Percentiles rank a stretch among this genome's conserved stretches.
Evolutionary conservation across 495 filamentous ascomycete species (phyloP).

Genomic region (Elasticomyces elasticus): DNA sequence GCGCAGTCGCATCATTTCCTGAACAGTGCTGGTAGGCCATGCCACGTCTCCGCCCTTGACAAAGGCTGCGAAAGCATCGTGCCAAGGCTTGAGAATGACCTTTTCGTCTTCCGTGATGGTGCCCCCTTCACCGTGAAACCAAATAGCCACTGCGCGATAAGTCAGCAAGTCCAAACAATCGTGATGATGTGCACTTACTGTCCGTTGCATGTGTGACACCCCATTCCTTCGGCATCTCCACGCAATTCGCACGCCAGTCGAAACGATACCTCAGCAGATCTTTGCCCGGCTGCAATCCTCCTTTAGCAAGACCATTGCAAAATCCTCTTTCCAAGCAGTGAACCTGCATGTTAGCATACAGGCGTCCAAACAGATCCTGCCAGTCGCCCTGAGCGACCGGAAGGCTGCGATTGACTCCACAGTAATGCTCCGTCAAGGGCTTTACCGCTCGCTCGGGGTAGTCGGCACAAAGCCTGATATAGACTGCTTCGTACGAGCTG

Average conservation of each 20-base stretch:
- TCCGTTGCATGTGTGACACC: constrained; percentile 50
- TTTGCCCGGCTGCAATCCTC: constrained; percentile 18
- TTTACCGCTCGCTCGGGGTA: constrained; percentile 40
- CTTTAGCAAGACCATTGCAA: constrained; percentile 20
- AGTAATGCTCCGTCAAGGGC: constrained; percentile 37
- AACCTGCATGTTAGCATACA: constrained; percentile 52
- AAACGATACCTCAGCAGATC: constrained; percentile 22
- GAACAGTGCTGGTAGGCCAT: constrained; percentile 34
- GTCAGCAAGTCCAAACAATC: too few species aligned
- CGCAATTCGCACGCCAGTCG: constrained; percentile 29
- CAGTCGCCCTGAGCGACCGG: constrained; percentile 35
- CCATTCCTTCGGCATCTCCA: constrained; percentile 41
- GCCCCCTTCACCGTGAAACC: constrained; percentile 50
- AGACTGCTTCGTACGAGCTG: constrained; percentile 29
- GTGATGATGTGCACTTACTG: too few species aligned
- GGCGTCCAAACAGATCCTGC: constrained; percentile 44
- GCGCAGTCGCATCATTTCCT: constrained; percentile 36
- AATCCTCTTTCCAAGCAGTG: constrained; percentile 32
- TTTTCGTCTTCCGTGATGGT: constrained; percentile 37
- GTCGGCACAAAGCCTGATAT: constrained; percentile 42
- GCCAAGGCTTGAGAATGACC: constrained; percentile 31
- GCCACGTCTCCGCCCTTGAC: constrained; percentile 36
- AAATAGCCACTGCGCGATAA: too few species aligned
- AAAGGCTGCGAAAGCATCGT: constrained; percentile 39
- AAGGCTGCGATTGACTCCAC: constrained; percentile 27